Conservation (phyloP, 768 basidiomycete genomes). For the Amanita rubescens region DNA sequence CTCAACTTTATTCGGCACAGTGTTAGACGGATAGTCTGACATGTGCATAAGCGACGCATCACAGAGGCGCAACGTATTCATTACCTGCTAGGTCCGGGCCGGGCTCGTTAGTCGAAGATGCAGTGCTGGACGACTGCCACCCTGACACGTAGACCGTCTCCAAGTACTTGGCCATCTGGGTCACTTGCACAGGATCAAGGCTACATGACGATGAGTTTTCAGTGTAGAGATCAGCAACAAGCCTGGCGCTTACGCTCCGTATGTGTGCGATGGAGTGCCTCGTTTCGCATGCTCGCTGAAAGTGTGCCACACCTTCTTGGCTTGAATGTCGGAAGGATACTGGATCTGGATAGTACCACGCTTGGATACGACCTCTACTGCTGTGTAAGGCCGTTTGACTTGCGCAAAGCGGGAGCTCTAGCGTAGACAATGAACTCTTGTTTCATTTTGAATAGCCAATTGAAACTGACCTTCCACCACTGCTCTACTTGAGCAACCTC, state of each 20-base stretch:
- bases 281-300: conserved; percentile 71
- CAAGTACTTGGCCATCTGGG: conserved; percentile 98
- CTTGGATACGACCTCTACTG: conserved; percentile 89
- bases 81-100: conserved; percentile 96
- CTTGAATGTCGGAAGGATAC: conserved; percentile 81
- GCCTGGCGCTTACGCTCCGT: conserved; percentile 86
- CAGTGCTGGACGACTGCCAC: conserved; percentile 91
- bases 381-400: conserved; percentile 88
- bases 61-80: conserved; percentile 12
- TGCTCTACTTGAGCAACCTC: conserved; percentile 83
- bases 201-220: conserved; percentile 33
- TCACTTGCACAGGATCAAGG: conserved; percentile 95
- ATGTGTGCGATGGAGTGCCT: conserved; percentile 87
- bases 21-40: conserved; percentile 94
- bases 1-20: conserved; percentile 97
- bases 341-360: conserved; percentile 79
- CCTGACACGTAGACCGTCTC: conserved; percentile 99
- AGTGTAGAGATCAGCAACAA: not conserved
- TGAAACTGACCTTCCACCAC: conserved; percentile 82
- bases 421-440: conserved; percentile 5
- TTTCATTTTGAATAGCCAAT: not conserved
- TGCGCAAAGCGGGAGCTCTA: conserved; percentile 83
- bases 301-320: conserved; percentile 77
- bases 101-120: conserved; percentile 90
- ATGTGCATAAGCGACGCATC: not conserved